Base-by-base conservation (phyloP, 257 asterid genomes). In the Ajuga chamaepitys region DNA sequence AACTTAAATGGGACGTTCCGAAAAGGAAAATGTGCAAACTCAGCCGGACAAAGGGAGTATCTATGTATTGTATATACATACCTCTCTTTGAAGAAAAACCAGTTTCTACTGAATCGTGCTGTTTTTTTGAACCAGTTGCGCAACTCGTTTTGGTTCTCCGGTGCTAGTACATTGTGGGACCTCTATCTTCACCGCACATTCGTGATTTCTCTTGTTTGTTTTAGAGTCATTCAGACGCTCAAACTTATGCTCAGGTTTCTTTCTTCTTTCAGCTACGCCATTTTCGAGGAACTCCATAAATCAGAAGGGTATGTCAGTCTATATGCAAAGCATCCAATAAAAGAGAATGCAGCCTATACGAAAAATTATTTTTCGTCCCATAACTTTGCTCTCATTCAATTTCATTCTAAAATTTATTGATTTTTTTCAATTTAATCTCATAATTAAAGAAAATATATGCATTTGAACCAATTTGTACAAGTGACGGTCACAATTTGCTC, bases 261-360 rank as follows among this genome's bases (percentile, higher is more conserved):
- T 68, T 30, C 56, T 66, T 71, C 77, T 66, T 83, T 82, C 89
- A 76, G 83, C 88, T 85, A 77, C 66, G 83, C 88, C 86, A 77
- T 68, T 83, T 57, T 62, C 98, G 54, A 91, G 88, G 85, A 91
- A 83, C 96, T 91, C 63, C 73, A 38, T 56, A 21, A 16, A 42
- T 53, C 65, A 72, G 56, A 58, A 70, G 35, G 66, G 58, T 68
- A 76, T 42, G 76, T 90, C 70, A 84, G 84, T 52, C 25, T 1
- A 55, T 22, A 34, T n/a, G 65, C 34, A 69, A 51, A 60, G 48
- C 7, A 50, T 4, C 42, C 5, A 6, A 22, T 68, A 66, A 10
- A 77, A 75, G 79, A 78, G n/a, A n/a, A n/a, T n/a, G n/a, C n/a
- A n/a, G n/a, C n/a, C n/a, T n/a, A n/a, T n/a, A n/a, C n/a, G n/a